Evolutionary conservation across 139 green algal genomes (phyloP), one percentile per base, ranked within the genome.

Genomic region (Chlorella sp.): DNA sequence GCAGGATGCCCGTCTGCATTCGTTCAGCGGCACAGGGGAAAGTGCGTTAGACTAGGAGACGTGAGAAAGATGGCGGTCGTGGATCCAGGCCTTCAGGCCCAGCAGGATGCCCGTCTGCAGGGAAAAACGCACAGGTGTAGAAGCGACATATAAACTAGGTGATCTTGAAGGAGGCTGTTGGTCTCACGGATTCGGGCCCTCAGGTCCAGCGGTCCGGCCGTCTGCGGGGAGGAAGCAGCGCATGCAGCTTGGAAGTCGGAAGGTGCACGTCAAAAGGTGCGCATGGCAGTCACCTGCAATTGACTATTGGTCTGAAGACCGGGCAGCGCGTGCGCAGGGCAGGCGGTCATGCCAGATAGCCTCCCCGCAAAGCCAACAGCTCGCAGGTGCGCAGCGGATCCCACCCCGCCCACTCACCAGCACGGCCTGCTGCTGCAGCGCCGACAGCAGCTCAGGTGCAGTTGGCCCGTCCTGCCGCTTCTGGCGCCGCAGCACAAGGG

Each of bases 391-490:
- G n/a, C n/a, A n/a, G n/a, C n/a, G n/a, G n/a, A 60, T 54, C 51
- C 24, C 51, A 20, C 3, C 28, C 28, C 9, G 30, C 28, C 72
- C 72, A 28, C 72, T 56, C 43, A 78, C 72, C 72, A 78, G 72
- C 8, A 48, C 56, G 3, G 72, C 26, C 28, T 78, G 72, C 72
- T 78, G 72, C 72, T 78, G 72, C 72, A 78, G 43, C 44, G 72
- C 72, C 43, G 26, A 32, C 72, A 78, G 30, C 43, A 78, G 30
- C 72, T 78, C 72, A 6, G 30, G 28, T 17, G 26, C 38, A 5
- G 43, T 26, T 9, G 30, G 16, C 1, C 43, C 32, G 11, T n/a
- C 72, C 67, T 73, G 72, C 43, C 44, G 40, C 72, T n/a, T n/a
- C 16, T 60, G 72, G 40, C 28, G 40, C 22, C 38, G 40, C 34